These are phyloP conservation scores for Kazachstania sp. DNA, from an alignment of 1,139 yeast species.

Conservation along the genomic window DNA sequence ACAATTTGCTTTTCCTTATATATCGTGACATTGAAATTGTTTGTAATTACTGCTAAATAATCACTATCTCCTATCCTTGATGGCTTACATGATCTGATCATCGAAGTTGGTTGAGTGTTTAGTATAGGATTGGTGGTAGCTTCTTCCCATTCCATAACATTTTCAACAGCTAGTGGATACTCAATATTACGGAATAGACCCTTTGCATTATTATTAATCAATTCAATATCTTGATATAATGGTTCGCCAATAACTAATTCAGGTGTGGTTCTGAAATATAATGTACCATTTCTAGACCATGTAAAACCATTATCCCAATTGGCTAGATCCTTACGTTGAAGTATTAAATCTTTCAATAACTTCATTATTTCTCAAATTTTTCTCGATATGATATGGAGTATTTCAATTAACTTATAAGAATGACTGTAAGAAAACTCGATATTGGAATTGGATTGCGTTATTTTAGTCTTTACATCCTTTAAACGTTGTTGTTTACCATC, in stretches of 20 bases:
- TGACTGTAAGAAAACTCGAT: too few species aligned
- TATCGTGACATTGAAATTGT: slow-evolving; percentile 23
- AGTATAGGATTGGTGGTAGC: slow-evolving; percentile 20
- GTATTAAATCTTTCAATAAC: slow-evolving; percentile 21
- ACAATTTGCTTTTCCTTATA: slow-evolving; percentile 11
- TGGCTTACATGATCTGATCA: slow-evolving; percentile 16
- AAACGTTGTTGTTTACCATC: too few species aligned
- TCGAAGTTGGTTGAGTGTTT: slow-evolving; percentile 26
- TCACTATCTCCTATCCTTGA: slow-evolving; percentile 14
- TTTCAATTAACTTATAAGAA: too few species aligned
- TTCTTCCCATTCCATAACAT: slow-evolving; percentile 25
- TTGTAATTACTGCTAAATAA: slow-evolving; percentile 25
- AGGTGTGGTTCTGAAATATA: slow-evolving; percentile 23
- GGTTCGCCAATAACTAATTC: slow-evolving; percentile 26
- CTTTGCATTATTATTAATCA: slow-evolving; percentile 10
- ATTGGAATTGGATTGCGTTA: too few species aligned
- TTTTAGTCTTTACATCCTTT: too few species aligned
- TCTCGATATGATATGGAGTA: too few species aligned
- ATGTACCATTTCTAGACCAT: slow-evolving; percentile 28
- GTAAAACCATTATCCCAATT: slow-evolving; percentile 22
- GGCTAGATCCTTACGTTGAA: slow-evolving; percentile 24
- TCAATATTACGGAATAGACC: slow-evolving; percentile 24
- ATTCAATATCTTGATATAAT: slow-evolving; percentile 11
- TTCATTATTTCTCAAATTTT: slow-evolving; percentile 13
- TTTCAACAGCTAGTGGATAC: slow-evolving; percentile 14